Base-by-base conservation (phyloP, 495 filamentous ascomycete genomes). In the Aspergillus nidulans region DNA sequence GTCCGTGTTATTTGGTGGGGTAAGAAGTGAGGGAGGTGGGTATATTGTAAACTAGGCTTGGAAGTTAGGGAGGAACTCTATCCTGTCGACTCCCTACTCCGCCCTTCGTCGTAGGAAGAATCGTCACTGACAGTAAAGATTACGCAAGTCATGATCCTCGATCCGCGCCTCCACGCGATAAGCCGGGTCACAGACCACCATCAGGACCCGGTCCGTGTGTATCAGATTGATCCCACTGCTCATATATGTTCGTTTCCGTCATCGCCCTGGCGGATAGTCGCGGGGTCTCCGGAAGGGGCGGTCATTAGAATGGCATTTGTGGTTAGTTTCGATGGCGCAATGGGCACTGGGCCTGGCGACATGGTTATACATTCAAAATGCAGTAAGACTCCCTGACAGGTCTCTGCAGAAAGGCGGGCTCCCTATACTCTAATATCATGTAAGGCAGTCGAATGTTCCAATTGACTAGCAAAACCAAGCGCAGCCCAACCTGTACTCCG, bases 321-420 rank as follows among this genome's bases (percentile, higher is more conserved):
- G 6, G 9, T 34, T 44, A 49, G 53, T 38, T 45, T 43, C 38
- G 53, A 56, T 56, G 45, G 53, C 53, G 53, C 45, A 56, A 56
- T 56, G 53, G 18, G 13, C 1, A 24, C 6, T 9, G 26, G 26
- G 26, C 26, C 26, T 28, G 26, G 26, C 26, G 26, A 28, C 9
- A 28, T 9, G 4, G 26, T 28, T n/a, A n/a, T n/a, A n/a, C n/a
- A n/a, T n/a, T n/a, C n/a, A n/a, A n/a, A n/a, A n/a, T n/a, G n/a
- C n/a, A n/a, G n/a, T n/a, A n/a, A n/a, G n/a, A n/a, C n/a, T n/a
- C n/a, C n/a, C n/a, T n/a, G n/a, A n/a, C n/a, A n/a, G n/a, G n/a
- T 6, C 9, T 34, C 30, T 34, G 30, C 6, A 28, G n/a, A n/a
- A n/a, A n/a, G n/a, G n/a, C n/a, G n/a, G n/a, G n/a, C n/a, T n/a